Base-by-base conservation (phyloP, 495 filamentous ascomycete genomes). In the Glutinoglossum americanum region DNA sequence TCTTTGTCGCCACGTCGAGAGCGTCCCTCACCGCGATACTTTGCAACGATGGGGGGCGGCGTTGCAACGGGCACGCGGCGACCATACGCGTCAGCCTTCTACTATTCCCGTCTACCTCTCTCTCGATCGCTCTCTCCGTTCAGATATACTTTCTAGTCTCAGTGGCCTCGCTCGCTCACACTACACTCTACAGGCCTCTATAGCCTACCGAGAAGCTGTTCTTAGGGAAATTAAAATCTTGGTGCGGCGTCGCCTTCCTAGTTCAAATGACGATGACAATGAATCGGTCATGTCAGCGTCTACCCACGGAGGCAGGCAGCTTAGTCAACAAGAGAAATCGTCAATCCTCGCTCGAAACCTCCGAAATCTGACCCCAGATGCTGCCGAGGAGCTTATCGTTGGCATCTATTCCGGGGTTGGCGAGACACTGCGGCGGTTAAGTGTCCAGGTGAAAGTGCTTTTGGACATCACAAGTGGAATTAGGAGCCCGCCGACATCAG, bases 371-470 rank as follows among this genome's bases (percentile, higher is more conserved):
- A 88, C 92, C 48, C 71, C 87, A 1, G 79, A 81, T 21, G 87
- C 89, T 69, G 86, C 92, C 0, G 92, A 99, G 69, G 74, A 79
- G n/a, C 77, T 97, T 62, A 74, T 96, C 9, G 74, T 80, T 21
- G 83, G 78, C 41, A 82, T 93, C 19, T 99, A 96, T 65, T 81
- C 85, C 4, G 79, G 84, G 5, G 83, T 95, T 26, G 83, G 90
- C 23, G 92, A 99, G 66, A 83, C 85, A 0, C 67, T 97, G 56
- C 76, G 92, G 56, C 77, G 92, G 64, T 69, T 97, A 11, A 82
- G 84, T 39, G 86, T 88, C 3, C 92, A 99, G 63, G 85, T 89
- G 23, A 99, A 99, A 67, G 81, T 97, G 21, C 70, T 99, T n/a
- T 73, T 99, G 19, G 92, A 99, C 66, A 85, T 95, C 35, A 94